Evolutionary conservation across 345 rosid species (phyloP).

Genomic region (Eucalyptus urophylla): DNA sequence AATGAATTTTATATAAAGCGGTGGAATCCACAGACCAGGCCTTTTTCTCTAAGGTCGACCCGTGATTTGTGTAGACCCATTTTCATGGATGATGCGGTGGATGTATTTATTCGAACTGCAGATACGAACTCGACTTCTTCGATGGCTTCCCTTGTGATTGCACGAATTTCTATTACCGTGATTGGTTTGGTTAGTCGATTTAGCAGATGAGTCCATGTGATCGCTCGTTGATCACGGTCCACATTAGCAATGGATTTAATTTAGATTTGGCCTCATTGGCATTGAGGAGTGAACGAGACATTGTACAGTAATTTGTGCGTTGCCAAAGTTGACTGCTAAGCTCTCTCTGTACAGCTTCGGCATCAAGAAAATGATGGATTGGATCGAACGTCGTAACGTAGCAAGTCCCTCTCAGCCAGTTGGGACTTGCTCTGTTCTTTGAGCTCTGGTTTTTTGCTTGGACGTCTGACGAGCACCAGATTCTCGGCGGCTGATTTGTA

Average conservation of each 20-base stretch:
- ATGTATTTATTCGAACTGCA: not conserved
- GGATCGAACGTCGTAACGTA: not conserved
- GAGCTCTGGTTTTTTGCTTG: not conserved
- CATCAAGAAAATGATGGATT: not conserved
- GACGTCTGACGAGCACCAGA: no score
- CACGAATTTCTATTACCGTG: not conserved
- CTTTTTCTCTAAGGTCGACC: not conserved
- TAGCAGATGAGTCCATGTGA: not conserved
- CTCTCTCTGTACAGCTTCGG: not conserved
- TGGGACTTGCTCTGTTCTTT: not conserved
- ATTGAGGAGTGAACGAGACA: not conserved
- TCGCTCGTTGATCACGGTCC: not conserved
- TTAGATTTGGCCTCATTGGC: not conserved
- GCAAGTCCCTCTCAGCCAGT: not conserved
- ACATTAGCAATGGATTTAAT: not conserved
- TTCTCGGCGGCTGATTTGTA: not conserved
- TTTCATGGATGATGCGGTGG: not conserved
- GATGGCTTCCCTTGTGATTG: not conserved
- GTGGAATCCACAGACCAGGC: not conserved
- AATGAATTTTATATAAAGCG: no score
- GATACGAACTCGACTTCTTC: not conserved
- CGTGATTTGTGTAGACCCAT: not conserved
- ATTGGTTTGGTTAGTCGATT: not conserved
- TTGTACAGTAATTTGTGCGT: not conserved
- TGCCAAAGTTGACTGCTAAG: not conserved